A percentile compares a stretch with the other conserved stretches of the same genome.
Evolutionary conservation across 306 rosid genomes (phyloP).

Genomic region (Biancaea sappan): DNA sequence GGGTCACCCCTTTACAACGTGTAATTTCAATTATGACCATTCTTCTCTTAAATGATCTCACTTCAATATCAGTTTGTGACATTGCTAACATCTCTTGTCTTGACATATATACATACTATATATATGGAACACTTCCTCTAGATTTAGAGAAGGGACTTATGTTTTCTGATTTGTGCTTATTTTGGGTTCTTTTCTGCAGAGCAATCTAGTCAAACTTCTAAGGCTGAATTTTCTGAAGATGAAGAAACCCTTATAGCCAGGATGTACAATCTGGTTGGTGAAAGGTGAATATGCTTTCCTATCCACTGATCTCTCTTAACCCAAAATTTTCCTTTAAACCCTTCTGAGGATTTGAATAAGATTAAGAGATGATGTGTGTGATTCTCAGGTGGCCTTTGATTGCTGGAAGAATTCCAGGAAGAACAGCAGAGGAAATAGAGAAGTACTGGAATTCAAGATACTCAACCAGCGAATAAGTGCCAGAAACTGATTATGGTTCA

Average conservation of each 20-base stretch:
- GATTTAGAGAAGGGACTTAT: neutral
- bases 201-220: slow-evolving; percentile 49
- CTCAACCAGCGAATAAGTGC: slow-evolving; percentile 57
- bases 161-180: neutral
- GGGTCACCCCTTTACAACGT: neutral
- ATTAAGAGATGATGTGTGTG: neutral
- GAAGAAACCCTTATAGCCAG: slow-evolving; percentile 80
- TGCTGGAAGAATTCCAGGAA: slow-evolving; percentile 98
- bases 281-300: slow-evolving; percentile 52
- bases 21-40: neutral
- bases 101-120: too few species aligned
- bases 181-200: slow-evolving; percentile 39
- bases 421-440: slow-evolving; percentile 93
- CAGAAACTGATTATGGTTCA: slow-evolving; percentile 11
- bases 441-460: slow-evolving; percentile 81
- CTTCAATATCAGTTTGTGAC: neutral
- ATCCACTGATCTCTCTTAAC: neutral
- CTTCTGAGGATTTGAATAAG: slow-evolving; percentile 4
- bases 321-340: neutral
- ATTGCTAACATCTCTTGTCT: neutral
- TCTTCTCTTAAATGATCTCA: too few species aligned
- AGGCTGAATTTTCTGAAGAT: slow-evolving; percentile 74
- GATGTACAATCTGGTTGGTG: slow-evolving; percentile 88
- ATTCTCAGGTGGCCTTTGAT: slow-evolving; percentile 80
- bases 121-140: neutral